Evolutionary conservation across 225 moss, liverwort and hornwort species (phyloP), one percentile per base, ranked within the genome.

Genomic region (Pseudoscleropodium purum): DNA sequence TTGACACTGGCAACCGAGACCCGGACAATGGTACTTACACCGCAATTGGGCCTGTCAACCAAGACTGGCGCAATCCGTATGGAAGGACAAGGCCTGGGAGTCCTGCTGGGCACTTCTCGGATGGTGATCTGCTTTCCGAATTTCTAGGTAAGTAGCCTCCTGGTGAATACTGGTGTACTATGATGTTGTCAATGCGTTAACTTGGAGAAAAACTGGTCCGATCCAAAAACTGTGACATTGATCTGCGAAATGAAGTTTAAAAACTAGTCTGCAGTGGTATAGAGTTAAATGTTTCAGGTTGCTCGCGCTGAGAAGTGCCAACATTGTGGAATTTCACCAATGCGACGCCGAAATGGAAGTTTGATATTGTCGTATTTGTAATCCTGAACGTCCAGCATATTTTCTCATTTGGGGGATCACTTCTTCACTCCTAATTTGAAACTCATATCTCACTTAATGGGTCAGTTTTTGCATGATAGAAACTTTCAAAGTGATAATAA

Each of bases 91-190:
- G 9, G 21, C 88, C 82, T n/a, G 88, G 82, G 37, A 26, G 15
- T 17, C 82, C 88, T 82, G 82, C 62, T 81, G 88, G 88, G 21
- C 88, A 73, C 88, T 88, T 88, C 82, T 88, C 82, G 60, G 82
- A 88, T 62, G 88, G 82, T 12, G 31, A 49, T 73, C 1, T 88
- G 88, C 73, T 88, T 11, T 61, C 82, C 57, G 82, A 88, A n/a
- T 82, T 73, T 31, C 62, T 88, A 82, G 88, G 82, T 88, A 62
- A 2, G 73, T 49, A 6, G 2, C 47, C 47, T 51, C n/a, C 34
- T 62, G 33, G 47, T 73, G 47, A n/a, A 67, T 83, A 51, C 66
- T 18, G 36, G 65, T 60, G 15, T 30, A 25, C 51, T 34, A 82
- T 45, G 63, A 64, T 41, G 60, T 41, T 60, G 30, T 81, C 39